Percentiles rank a stretch among this genome's conserved stretches.
phyloP scores from a whole-genome alignment of 768 basidiomycete genomes.

The Mrakia frigida region DNA sequence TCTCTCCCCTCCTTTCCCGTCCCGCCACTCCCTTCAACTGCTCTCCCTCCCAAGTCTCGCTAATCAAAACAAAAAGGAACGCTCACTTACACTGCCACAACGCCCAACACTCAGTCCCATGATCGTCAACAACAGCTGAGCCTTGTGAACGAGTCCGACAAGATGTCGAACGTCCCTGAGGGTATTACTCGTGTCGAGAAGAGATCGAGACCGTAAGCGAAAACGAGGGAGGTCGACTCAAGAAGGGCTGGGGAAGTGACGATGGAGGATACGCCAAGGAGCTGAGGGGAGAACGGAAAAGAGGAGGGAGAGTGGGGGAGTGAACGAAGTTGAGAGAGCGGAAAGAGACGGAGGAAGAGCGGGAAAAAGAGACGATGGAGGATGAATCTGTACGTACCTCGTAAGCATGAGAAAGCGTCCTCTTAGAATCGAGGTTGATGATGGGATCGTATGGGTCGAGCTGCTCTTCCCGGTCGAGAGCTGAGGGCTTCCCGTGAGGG shows the following conservation, averaged over 20 bases:
- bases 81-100: slow-evolving; percentile 56
- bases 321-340: not conserved
- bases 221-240: slow-evolving; percentile 85
- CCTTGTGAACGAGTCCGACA: slow-evolving; percentile 87
- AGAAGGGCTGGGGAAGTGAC: slow-evolving; percentile 75
- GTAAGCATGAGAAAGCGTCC: slow-evolving; percentile 56
- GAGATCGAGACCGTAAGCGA: slow-evolving; percentile 81
- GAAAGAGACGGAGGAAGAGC: not conserved
- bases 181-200: slow-evolving; percentile 81
- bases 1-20: not conserved
- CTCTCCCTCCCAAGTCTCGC: not conserved
- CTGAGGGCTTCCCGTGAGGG: slow-evolving; percentile 67
- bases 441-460: slow-evolving; percentile 79
- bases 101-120: slow-evolving; percentile 64
- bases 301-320: not conserved
- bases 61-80: not conserved
- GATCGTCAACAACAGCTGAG: slow-evolving; percentile 78
- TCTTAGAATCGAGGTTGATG: slow-evolving; percentile 61
- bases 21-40: not conserved
- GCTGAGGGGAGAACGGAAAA: slow-evolving; percentile 47
- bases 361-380: not conserved
- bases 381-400: slow-evolving; percentile 45
- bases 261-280: slow-evolving; percentile 63
- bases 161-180: slow-evolving; percentile 84
- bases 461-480: slow-evolving; percentile 75